phyloP scores from a whole-genome alignment of 805 yeast species.

The Diddensiella caesifluorescens region DNA sequence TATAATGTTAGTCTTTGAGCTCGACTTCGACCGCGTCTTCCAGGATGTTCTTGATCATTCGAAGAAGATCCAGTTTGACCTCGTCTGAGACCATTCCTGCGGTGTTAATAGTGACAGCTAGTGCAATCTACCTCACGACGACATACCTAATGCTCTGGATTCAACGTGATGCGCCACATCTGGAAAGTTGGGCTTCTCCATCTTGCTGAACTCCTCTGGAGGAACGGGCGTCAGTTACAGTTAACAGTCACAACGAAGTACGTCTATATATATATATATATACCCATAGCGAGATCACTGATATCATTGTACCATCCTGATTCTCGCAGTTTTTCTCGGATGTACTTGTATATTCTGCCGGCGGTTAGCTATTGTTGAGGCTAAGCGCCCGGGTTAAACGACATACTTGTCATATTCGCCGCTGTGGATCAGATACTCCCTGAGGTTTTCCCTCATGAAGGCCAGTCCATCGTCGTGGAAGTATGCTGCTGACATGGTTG shows the following conservation, averaged over 20 bases:
- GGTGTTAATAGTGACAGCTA: not conserved
- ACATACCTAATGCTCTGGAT: slow-evolving; percentile 58
- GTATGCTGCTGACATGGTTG: too few relatives aligned
- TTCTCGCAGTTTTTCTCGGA: slow-evolving; percentile 61
- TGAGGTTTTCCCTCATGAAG: too few relatives aligned
- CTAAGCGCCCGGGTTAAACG: not conserved
- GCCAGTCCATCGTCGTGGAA: too few relatives aligned
- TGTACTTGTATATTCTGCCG: slow-evolving; percentile 19
- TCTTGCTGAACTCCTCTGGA: slow-evolving; percentile 36
- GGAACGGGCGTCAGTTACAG: not conserved
- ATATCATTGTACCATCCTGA: slow-evolving; percentile 86
- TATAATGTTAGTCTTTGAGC: too few relatives aligned
- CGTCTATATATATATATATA: slow-evolving; percentile 13
- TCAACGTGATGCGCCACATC: slow-evolving; percentile 48
- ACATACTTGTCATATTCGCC: slow-evolving; percentile 70
- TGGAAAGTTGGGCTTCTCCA: slow-evolving; percentile 46
- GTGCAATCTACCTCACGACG: not conserved
- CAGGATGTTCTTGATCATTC: slow-evolving; percentile 39
- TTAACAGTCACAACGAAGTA: not conserved
- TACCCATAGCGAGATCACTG: slow-evolving; percentile 51
- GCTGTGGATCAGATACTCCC: slow-evolving; percentile 61
- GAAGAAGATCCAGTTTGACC: slow-evolving; percentile 55
- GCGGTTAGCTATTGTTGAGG: not conserved
- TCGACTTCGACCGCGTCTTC: slow-evolving; percentile 19
- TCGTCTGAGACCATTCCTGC: slow-evolving; percentile 56